phyloP scores from a whole-genome alignment of 768 basidiomycete genomes.

The Lactarius pseudohatsudake region DNA sequence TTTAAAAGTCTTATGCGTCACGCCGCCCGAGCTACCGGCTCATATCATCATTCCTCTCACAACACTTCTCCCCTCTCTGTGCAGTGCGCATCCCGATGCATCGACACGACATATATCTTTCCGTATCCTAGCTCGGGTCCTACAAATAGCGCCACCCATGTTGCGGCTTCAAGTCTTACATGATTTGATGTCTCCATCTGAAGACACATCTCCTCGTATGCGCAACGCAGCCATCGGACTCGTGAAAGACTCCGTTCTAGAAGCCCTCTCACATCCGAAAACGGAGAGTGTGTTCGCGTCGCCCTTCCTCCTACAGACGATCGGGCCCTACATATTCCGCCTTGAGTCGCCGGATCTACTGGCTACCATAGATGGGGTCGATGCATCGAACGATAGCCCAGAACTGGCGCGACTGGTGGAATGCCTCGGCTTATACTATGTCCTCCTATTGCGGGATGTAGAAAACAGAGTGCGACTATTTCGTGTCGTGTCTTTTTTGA shows the following conservation, averaged over 20 bases:
- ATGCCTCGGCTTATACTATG: slow-evolving; percentile 66
- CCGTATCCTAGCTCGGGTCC: slow-evolving; percentile 55
- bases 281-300: slow-evolving; percentile 51
- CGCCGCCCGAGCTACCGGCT: slow-evolving; percentile 37
- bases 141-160: slow-evolving; percentile 47
- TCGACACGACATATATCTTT: slow-evolving; percentile 58
- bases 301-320: slow-evolving; percentile 51
- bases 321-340: slow-evolving; percentile 61
- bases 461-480: slow-evolving; percentile 49
- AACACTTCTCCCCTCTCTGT: slow-evolving; percentile 52
- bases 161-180: slow-evolving; percentile 55
- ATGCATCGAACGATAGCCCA: slow-evolving; percentile 49
- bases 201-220: slow-evolving; percentile 61
- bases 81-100: slow-evolving; percentile 62
- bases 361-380: slow-evolving; percentile 24
- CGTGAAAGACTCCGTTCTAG: slow-evolving; percentile 64
- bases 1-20: slow-evolving; percentile 36
- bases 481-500: background rate
- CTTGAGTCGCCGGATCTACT: slow-evolving; percentile 58
- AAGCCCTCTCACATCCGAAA: slow-evolving; percentile 42
- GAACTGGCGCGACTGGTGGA: slow-evolving; percentile 66
- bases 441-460: slow-evolving; percentile 57
- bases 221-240: slow-evolving; percentile 66
- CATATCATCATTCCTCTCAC: slow-evolving; percentile 51
- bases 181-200: slow-evolving; percentile 47